Evolutionary conservation across 805 yeast species (phyloP).

Genomic region (Barnettozyma salicaria): DNA sequence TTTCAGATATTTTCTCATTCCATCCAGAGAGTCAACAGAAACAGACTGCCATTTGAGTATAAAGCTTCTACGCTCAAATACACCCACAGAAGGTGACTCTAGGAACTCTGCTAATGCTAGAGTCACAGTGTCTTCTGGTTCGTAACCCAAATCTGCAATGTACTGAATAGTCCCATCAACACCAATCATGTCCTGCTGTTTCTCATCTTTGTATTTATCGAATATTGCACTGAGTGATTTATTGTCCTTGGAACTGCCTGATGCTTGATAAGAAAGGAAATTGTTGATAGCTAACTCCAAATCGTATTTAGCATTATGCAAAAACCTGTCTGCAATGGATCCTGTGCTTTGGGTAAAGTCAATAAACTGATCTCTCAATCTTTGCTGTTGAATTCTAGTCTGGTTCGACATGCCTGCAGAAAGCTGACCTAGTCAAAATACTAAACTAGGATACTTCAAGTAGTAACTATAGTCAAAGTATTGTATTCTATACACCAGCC

Average conservation of each 20-base stretch:
- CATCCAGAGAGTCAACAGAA: conserved; percentile 28
- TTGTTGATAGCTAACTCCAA: conserved; percentile 27
- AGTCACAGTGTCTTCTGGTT: conserved; percentile 69
- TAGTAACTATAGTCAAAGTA: too few species aligned
- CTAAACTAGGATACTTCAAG: too few species aligned
- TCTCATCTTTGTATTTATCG: conserved; percentile 20
- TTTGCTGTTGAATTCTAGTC: conserved; percentile 19
- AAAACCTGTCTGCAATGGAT: conserved; percentile 21
- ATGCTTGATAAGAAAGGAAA: conserved; percentile 19
- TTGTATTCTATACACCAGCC: too few species aligned
- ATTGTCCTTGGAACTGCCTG: conserved; percentile 15
- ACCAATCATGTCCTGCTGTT: conserved; percentile 40
- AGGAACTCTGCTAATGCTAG: conserved; percentile 66
- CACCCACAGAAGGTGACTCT: conserved; percentile 61
- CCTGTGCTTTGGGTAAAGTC: conserved; percentile 25
- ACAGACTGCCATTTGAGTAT: conserved; percentile 49
- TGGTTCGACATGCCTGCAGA: conserved; percentile 17
- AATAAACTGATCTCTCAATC: conserved; percentile 26
- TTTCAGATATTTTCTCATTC: conserved; percentile 41
- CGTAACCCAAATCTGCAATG: conserved; percentile 58
- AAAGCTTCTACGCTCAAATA: conserved; percentile 46
- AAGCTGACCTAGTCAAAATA: too few species aligned
- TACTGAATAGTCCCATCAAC: conserved; percentile 73
- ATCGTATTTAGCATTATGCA: conserved; percentile 20
- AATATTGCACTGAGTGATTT: conserved; percentile 14